Base-by-base conservation (phyloP, 2,329 filamentous ascomycete genomes). In the Hypomyces rosellus region DNA sequence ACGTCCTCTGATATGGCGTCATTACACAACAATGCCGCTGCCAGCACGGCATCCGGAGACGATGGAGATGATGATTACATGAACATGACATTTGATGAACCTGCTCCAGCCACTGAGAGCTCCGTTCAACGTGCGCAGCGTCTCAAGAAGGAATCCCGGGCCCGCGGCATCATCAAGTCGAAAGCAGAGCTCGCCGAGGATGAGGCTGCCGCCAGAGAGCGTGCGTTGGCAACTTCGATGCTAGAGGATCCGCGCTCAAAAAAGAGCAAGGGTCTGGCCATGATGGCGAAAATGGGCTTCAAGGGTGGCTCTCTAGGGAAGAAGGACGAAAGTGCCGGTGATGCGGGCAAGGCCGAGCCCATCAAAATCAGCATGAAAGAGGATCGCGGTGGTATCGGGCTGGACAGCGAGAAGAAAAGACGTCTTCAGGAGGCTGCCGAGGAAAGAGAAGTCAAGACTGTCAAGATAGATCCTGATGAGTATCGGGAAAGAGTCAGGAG, bases 251-350 rank as follows among this genome's bases (percentile, higher is more conserved):
- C 73, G 5, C 67, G 67, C 14, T 71, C 77, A 14, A 76, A 81
- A 45, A 79, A 78, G 59, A 95, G 85, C 71, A 97, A 96, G 65
- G 93, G 92, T 1, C 82, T 95, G 54, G 83, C 88, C 57, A 96
- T 99, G 89, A 96, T 99, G 91, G 86, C 89, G 18, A 92, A 89
- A 68, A 88, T 99, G 77, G 93, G 93, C 1, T 99, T 95, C 72
- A 85, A 82, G 51, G 90, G 91, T 20, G 82, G 81, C 34, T 78
- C 83, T 0, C 73, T 97, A 3, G 93, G 93, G 1, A 70, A 67
- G 49, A 65, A 65, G 55, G 82, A 79, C 58, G 72, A 75, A n/a
- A 70, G 70, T 8, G 68, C 70, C 22, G 54, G 63, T n/a, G 61
- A 59, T 12, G 43, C 53, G 60, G 65, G 58, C 8, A 55, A 65